Evolutionary conservation across 768 basidiomycete genomes (phyloP), one percentile per base, ranked within the genome.

Genomic region (Lactarius hatsudake): DNA sequence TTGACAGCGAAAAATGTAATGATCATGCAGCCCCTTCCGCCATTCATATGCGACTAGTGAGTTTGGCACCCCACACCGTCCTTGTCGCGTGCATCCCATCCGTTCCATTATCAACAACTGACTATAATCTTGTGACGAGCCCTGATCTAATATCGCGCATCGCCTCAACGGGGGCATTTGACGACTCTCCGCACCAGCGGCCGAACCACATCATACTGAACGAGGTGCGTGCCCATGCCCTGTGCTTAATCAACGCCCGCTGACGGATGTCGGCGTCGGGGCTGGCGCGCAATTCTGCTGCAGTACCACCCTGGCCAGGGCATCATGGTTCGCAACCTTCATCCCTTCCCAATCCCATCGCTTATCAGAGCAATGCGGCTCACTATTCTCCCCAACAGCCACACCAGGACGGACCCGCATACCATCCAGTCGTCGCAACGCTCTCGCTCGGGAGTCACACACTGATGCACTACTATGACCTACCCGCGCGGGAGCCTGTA

Each of bases 161-260:
- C 48, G 81, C 80, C 70, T 78, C 75, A 38, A 89, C 89, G 7
- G 86, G 86, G 2, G 84, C 79, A 0, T 94, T 94, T 74, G 73
- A 77, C n/a, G 73, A 71, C 53, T 87, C 88, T 63, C 86, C 88
- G 67, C 86, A 91, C 72, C 79, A 81, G 18, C 80, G 77, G 42
- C 92, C 94, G 10, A 98, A 97, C 78, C 94, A 98, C 78, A 81
- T 97, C 67, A 89, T 96, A 65, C 80, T 96, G 72, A 95, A 95
- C 75, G 92, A 96, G 81, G 89, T 87, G 69, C 67, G 79, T 71
- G 18, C 40, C 26, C 51, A 48, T 61, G 12, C 40, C 61, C 60
- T n/a, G 60, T 32, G 23, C 56, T 5, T 7, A 1, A 4, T 51
- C n/a, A n/a, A 20, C 8, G 30, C 28, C 20, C 30, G n/a, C 34